Conservation (phyloP, 2,329 filamentous ascomycete species). For the Cladosporium colombiae region DNA sequence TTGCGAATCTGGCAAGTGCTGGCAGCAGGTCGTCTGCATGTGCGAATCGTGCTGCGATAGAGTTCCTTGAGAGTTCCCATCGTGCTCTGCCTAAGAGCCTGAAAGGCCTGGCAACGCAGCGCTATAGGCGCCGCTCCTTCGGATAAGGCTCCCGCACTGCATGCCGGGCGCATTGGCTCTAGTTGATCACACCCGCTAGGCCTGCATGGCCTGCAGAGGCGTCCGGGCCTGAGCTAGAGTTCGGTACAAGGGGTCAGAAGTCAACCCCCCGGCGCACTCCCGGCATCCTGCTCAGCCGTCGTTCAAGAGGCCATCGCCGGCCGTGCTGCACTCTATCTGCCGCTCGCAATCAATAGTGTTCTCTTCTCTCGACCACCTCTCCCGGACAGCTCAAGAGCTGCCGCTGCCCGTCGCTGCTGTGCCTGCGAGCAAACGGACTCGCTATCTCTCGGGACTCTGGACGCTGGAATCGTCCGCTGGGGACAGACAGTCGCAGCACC, state of each 20-base stretch:
- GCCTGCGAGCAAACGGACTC: slow-evolving; percentile 9
- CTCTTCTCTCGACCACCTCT: slow-evolving; percentile 10
- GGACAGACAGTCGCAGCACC: background rate
- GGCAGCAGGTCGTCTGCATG: background rate
- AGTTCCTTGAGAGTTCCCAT: background rate
- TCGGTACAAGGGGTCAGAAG: slow-evolving; percentile 13
- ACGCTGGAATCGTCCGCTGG: slow-evolving; percentile 19
- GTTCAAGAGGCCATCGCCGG: slow-evolving; percentile 12
- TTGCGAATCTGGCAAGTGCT: background rate
- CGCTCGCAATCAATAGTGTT: slow-evolving; percentile 6
- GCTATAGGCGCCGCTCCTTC: slow-evolving; percentile 16
- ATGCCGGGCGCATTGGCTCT: slow-evolving; percentile 4
- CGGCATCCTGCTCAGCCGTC: background rate
- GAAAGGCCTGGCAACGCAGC: background rate
- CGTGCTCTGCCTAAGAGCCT: background rate
- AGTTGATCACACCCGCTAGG: slow-evolving; percentile 17
- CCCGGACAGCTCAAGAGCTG: slow-evolving; percentile 14
- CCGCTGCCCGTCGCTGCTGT: slow-evolving; percentile 16
- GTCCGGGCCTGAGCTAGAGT: slow-evolving; percentile 13
- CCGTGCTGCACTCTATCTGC: slow-evolving; percentile 11
- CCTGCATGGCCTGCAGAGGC: slow-evolving; percentile 19
- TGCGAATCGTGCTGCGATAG: background rate
- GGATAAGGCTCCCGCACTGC: slow-evolving; percentile 8
- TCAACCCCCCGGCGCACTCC: background rate
- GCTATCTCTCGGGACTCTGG: slow-evolving; percentile 10